Evolutionary conservation across 495 filamentous ascomycete genomes (phyloP), one percentile per base, ranked within the genome.

Genomic region (Oidiodendron maius): DNA sequence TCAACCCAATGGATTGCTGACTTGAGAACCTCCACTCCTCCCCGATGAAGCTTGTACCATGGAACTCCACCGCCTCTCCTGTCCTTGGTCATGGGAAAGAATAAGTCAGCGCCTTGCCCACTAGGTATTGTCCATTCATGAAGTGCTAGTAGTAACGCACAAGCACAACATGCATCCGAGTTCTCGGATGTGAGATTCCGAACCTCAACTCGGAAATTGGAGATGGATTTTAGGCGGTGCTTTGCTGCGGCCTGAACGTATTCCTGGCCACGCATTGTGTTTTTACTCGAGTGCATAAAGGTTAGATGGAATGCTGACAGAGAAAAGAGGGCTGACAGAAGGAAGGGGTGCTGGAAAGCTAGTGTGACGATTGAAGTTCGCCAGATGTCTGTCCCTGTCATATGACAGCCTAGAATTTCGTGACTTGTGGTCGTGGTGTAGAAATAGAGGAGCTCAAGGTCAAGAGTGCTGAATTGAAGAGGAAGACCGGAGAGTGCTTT

Each of bases 41-140:
- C 46, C 6, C 46, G 46, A 26, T 48, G 46, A 2, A 48, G 34
- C 28, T 48, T 48, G 20, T 40, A 39, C 46, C 46, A 48, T 13
- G 34, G 18, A 25, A 48, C 21, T 6, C 3, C 17, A 10, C 13
- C 28, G 9, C 22, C 20, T 6, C 21, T 46, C n/a, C 25, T 36
- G 12, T 48, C 46, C n/a, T n/a, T n/a, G n/a, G n/a, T n/a, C 13
- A 40, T 16, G n/a, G n/a, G n/a, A n/a, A n/a, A n/a, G 34, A 48
- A 40, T 12, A 48, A 39, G 21, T 40, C 17, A 13, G 46, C 37
- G 3, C 46, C 46, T 24, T 24, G n/a, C 28, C 46, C 35, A 18
- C 37, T 36, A 3, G 46, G 46, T 15, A 12, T 48, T 2, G 46
- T 16, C 46, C 46, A 48, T 5, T 35, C 16, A 24, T 40, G 46